A percentile compares a stretch with the other conserved stretches of the same genome.
Evolutionary conservation across 371 early-diverging fungal species (phyloP).

Genomic region (Fennellomyces sp.): DNA sequence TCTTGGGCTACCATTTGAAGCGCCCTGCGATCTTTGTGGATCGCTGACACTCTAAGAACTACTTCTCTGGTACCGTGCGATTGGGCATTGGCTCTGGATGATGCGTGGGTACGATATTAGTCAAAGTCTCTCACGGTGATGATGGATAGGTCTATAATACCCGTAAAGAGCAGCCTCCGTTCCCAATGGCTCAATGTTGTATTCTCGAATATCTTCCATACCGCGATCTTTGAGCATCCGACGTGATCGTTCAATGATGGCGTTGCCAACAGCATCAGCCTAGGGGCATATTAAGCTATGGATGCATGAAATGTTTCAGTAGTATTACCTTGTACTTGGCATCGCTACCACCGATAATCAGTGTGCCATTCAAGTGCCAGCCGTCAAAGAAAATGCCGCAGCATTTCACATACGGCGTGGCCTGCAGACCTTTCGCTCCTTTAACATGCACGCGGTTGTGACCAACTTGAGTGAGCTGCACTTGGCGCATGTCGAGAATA

Average conservation of each 20-base stretch:
- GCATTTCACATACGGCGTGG: conserved; percentile 68
- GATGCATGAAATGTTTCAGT: not conserved
- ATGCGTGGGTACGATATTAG: no score
- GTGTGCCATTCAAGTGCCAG: conserved; percentile 63
- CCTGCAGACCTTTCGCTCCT: conserved; percentile 67
- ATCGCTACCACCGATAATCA: conserved; percentile 71
- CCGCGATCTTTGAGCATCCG: conserved; percentile 51
- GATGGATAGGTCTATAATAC: conserved; percentile 27
- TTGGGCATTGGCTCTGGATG: conserved; percentile 51
- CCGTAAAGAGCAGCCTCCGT: conserved; percentile 67
- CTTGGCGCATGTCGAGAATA: conserved; percentile 67
- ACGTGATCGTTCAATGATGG: conserved; percentile 58
- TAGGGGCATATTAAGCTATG: conserved; percentile 9
- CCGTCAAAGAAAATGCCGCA: conserved; percentile 73
- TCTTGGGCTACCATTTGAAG: conserved; percentile 64
- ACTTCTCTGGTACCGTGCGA: conserved; percentile 55
- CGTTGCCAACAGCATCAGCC: conserved; percentile 64
- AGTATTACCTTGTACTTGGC: conserved; percentile 32
- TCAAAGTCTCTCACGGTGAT: not conserved
- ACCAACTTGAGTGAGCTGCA: conserved; percentile 58
- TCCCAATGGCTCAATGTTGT: conserved; percentile 67
- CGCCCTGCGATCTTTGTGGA: conserved; percentile 59
- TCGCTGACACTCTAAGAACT: conserved; percentile 63
- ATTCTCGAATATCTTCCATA: conserved; percentile 53
- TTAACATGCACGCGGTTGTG: conserved; percentile 65